These are phyloP conservation scores for Fistulifera solaris DNA, from an alignment of 108 stramenopile species.

Conservation along the genomic window DNA sequence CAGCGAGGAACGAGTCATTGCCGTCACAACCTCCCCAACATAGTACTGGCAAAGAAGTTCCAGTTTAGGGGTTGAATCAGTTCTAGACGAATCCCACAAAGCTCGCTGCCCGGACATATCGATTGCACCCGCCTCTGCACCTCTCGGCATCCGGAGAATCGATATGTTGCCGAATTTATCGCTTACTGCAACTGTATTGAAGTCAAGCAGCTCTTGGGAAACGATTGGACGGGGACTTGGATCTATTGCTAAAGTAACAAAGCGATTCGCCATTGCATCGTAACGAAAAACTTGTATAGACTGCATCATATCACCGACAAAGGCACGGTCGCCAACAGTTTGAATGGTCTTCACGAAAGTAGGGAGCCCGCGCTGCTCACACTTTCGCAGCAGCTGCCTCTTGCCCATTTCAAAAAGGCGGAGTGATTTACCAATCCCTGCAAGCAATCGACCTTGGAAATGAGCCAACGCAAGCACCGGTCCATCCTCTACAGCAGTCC, in stretches of 20 bases:
- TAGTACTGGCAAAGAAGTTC: constrained; percentile 79
- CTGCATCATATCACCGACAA: constrained; percentile 84
- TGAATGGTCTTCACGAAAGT: constrained; percentile 83
- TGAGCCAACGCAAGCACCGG: constrained; percentile 84
- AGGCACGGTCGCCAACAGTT: constrained; percentile 83
- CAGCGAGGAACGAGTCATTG: constrained; percentile 82
- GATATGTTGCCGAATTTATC: constrained; percentile 97
- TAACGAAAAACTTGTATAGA: constrained; percentile 89
- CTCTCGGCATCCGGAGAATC: constrained; percentile 79
- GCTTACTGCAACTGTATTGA: constrained; percentile 92
- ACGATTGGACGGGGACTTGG: constrained; percentile 77
- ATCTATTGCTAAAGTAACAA: constrained; percentile 90
- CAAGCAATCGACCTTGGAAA: constrained; percentile 89
- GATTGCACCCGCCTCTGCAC: constrained; percentile 60
- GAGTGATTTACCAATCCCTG: constrained; percentile 81
- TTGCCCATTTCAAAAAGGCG: constrained; percentile 96
- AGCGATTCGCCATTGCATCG: constrained; percentile 65
- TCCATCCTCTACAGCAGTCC: constrained; percentile 89
- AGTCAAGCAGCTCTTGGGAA: constrained; percentile 85
- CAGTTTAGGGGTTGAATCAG: constrained; percentile 71
- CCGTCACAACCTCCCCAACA: constrained; percentile 91
- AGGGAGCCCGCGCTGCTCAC: constrained; percentile 82
- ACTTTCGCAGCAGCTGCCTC: constrained; percentile 93
- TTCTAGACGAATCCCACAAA: constrained; percentile 59
- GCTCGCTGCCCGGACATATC: constrained; percentile 68